Conservation (phyloP, 2,329 filamentous ascomycete species). For the Monosporascus sp. region DNA sequence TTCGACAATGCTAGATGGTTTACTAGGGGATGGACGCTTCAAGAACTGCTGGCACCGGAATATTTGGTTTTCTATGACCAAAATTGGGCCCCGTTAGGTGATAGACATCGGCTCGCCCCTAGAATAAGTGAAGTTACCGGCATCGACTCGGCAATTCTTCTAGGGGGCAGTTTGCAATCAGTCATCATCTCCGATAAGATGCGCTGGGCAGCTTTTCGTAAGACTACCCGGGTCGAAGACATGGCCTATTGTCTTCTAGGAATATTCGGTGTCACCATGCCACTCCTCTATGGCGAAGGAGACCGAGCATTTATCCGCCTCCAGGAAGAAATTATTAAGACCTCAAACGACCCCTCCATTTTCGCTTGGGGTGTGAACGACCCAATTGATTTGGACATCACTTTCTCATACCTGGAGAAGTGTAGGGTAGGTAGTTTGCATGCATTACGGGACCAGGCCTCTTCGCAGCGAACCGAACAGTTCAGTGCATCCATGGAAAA, state of each 20-base stretch:
- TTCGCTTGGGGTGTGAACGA: not conserved
- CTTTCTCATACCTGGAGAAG: too few relatives aligned
- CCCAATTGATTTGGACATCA: too few relatives aligned
- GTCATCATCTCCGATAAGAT: constrained; percentile 4
- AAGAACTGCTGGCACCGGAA: not conserved
- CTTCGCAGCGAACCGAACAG: too few relatives aligned
- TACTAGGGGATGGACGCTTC: not conserved
- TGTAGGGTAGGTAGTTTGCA: too few relatives aligned
- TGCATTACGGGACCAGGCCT: too few relatives aligned
- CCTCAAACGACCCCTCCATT: not conserved
- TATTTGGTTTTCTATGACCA: not conserved
- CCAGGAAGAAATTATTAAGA: not conserved
- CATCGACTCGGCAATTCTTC: not conserved
- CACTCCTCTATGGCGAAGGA: constrained; percentile 16
- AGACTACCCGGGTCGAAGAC: constrained; percentile 15
- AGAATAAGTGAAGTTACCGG: not conserved
- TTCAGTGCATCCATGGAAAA: too few relatives aligned
- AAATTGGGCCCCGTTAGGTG: too few relatives aligned
- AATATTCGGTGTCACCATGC: constrained; percentile 19
- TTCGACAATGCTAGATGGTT: not conserved
- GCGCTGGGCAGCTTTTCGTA: constrained; percentile 17
- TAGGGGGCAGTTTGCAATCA: not conserved
- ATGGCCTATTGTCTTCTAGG: constrained; percentile 19
- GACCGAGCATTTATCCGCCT: not conserved
- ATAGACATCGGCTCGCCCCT: too few relatives aligned